Conservation (phyloP, 352 stramenopile genomes). For the Pythium coloratum region DNA sequence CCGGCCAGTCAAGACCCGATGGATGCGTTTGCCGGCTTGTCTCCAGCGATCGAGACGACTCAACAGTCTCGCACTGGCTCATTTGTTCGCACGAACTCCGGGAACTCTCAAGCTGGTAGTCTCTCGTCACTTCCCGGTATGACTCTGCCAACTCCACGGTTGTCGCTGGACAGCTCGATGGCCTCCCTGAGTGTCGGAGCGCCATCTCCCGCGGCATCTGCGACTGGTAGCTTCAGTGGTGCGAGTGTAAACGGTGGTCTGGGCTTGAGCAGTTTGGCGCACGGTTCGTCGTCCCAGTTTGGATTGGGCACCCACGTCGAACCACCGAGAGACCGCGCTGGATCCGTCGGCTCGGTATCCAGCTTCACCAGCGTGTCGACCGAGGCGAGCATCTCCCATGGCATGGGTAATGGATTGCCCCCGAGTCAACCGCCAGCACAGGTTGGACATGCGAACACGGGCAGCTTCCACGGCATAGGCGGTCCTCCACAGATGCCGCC, state of each 20-base stretch:
- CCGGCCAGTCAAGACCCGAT: conserved; percentile 33
- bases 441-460: conserved; percentile 20
- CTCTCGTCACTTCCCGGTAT: background rate
- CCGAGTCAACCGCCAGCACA: background rate
- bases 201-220: background rate
- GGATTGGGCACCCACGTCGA: background rate
- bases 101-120: background rate
- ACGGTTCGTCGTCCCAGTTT: conserved; percentile 2
- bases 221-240: conserved; percentile 17
- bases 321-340: conserved; percentile 18
- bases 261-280: background rate
- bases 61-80: conserved; percentile 19
- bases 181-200: background rate
- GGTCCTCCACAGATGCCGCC: conserved; percentile 1
- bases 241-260: background rate
- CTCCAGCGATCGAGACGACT: conserved; percentile 31
- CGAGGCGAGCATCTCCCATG: conserved; percentile 10
- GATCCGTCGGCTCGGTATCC: conserved; percentile 22
- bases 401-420: background rate
- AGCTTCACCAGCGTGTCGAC: conserved; percentile 28
- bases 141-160: background rate
- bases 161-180: conserved; percentile 10
- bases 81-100: conserved; percentile 12
- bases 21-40: conserved; percentile 62
- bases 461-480: conserved; percentile 25